Evolutionary conservation across 805 yeast species (phyloP).

Genomic region (Saccharomycopsis vini): DNA sequence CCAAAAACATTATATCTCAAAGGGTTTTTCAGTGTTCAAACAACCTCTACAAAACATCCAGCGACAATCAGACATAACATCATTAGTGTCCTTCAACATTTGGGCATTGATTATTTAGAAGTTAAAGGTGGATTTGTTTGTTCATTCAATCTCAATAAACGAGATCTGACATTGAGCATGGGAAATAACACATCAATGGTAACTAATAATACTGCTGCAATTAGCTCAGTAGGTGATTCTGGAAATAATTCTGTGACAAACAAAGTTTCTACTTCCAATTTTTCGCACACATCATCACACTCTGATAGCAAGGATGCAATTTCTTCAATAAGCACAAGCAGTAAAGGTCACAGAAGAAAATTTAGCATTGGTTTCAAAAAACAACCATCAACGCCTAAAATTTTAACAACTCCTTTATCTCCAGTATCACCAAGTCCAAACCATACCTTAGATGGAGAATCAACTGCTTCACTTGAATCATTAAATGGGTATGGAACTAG

Average conservation of each 20-base stretch:
- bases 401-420: slow-evolving; percentile 23
- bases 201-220: slow-evolving; percentile 20
- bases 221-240: too few relatives aligned
- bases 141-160: slow-evolving; percentile 24
- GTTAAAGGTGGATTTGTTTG: slow-evolving; percentile 93
- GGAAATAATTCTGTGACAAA: slow-evolving; percentile 1
- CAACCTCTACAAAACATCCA: slow-evolving; percentile 86
- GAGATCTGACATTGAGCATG: neutral
- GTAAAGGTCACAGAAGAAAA: slow-evolving; percentile 17
- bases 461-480: slow-evolving; percentile 26
- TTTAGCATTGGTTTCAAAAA: slow-evolving; percentile 22
- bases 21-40: slow-evolving; percentile 91
- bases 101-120: slow-evolving; percentile 77
- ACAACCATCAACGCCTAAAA: slow-evolving; percentile 19
- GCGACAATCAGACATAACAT: slow-evolving; percentile 82
- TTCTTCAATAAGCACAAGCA: slow-evolving; percentile 3
- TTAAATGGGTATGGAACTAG: slow-evolving; percentile 18
- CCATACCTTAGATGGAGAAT: slow-evolving; percentile 20
- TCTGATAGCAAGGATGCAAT: slow-evolving; percentile 12
- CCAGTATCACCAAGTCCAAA: slow-evolving; percentile 22
- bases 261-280: slow-evolving; percentile 14
- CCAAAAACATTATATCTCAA: slow-evolving; percentile 85
- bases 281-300: slow-evolving; percentile 15
- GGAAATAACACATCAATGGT: slow-evolving; percentile 17
- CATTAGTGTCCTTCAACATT: slow-evolving; percentile 61